Evolutionary conservation across 129 eudicot species (phyloP).

Genomic region (Gnaphalium uliginosum): DNA sequence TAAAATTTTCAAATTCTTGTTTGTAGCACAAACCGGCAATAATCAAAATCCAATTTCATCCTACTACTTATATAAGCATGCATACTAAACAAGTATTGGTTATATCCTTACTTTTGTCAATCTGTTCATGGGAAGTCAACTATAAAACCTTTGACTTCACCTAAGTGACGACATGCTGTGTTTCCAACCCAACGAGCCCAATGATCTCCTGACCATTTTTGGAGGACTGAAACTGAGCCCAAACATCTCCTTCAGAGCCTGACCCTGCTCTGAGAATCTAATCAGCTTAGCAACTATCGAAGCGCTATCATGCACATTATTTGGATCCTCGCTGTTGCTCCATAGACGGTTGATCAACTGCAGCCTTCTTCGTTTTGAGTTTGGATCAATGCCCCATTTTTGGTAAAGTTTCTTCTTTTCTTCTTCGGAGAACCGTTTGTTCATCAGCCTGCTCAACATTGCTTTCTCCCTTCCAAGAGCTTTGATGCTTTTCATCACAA

Average conservation of each 20-base stretch:
- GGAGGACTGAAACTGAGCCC: conserved; percentile 94
- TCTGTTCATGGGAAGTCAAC: conserved; percentile 40
- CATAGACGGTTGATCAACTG: conserved; percentile 70
- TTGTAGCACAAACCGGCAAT: conserved; percentile 20
- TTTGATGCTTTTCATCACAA: conserved; percentile 58
- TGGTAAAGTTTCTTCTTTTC: conserved; percentile 68
- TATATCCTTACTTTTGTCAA: conserved; percentile 43
- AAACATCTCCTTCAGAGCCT: conserved; percentile 78
- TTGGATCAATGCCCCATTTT: conserved; percentile 68
- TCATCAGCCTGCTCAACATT: conserved; percentile 76
- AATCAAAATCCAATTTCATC: conserved; percentile 18
- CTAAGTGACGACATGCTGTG: conserved; percentile 56
- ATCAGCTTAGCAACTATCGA: conserved; percentile 73
- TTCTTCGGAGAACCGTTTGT: conserved; percentile 63
- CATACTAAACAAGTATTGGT: conserved; percentile 36
- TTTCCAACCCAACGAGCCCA: conserved; percentile 84
- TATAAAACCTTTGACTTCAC: conserved; percentile 46
- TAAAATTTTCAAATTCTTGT: conserved; percentile 22
- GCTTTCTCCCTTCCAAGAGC: conserved; percentile 81
- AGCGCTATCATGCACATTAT: conserved; percentile 62
- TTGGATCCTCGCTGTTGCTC: conserved; percentile 65
- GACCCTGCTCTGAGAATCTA: conserved; percentile 72
- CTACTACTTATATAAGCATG: conserved; percentile 21
- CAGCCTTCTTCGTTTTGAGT: conserved; percentile 67
- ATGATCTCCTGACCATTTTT: conserved; percentile 64